Conservation (phyloP, 2,329 filamentous ascomycete species). For the Periconia macrospinosa region DNA sequence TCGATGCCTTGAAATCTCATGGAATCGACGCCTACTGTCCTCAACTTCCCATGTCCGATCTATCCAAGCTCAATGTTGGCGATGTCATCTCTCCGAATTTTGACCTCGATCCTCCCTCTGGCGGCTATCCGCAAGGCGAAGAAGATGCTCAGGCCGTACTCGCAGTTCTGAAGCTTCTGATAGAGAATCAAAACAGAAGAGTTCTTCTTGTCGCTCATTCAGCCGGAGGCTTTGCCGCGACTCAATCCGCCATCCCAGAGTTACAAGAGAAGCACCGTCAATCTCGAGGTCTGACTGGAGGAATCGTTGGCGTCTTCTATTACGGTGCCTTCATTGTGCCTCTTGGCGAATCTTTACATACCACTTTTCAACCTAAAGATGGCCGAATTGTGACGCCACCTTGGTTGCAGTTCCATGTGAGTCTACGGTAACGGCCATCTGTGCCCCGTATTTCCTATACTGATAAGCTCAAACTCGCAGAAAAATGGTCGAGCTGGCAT, state of each 20-base stretch:
- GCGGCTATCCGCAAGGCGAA: conserved; percentile 28
- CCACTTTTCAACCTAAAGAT: conserved; percentile 13
- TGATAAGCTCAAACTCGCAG: conserved; percentile 1
- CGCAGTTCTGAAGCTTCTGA: conserved; percentile 2
- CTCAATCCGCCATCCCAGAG: conserved; percentile 30
- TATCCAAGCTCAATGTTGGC: conserved; percentile 16
- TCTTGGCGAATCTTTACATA: conserved; percentile 11
- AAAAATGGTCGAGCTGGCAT: conserved; percentile 7
- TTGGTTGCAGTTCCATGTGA: conserved; percentile 12
- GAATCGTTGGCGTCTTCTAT: conserved; percentile 13
- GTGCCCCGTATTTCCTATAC: neutral
- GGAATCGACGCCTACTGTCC: conserved; percentile 38
- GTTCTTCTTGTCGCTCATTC: conserved; percentile 39
- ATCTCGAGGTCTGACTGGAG: conserved; percentile 4
- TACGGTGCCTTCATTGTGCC: conserved; percentile 14
- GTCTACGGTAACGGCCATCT: neutral
- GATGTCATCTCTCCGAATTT: conserved; percentile 8
- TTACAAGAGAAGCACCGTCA: conserved; percentile 20
- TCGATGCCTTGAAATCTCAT: conserved; percentile 19
- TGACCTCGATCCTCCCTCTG: conserved; percentile 23
- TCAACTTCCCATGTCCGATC: conserved; percentile 37
- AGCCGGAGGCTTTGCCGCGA: conserved; percentile 38
- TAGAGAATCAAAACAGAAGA: conserved; percentile 21
- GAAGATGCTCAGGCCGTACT: conserved; percentile 7
- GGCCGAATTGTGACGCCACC: conserved; percentile 5